Evolutionary conservation across 2,329 filamentous ascomycete species (phyloP).

Genomic region (Pyricularia sp.): DNA sequence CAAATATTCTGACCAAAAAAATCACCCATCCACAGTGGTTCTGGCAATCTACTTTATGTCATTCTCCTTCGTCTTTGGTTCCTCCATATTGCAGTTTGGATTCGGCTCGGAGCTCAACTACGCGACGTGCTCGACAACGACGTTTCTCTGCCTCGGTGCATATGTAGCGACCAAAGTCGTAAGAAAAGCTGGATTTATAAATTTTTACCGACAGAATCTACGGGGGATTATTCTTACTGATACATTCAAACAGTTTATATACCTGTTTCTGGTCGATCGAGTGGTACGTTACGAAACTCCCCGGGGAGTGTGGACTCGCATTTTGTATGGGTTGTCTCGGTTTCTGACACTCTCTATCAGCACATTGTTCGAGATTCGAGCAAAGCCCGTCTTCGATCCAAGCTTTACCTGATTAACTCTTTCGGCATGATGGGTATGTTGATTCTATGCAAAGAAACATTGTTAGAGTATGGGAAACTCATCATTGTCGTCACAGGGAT

Average conservation of each 20-base stretch:
- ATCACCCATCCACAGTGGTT: slow-evolving; percentile 23
- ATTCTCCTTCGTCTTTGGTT: slow-evolving; percentile 44
- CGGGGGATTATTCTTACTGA: background rate
- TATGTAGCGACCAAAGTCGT: slow-evolving; percentile 50
- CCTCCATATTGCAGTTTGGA: slow-evolving; percentile 42
- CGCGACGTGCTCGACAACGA: slow-evolving; percentile 41
- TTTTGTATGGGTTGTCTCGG: background rate
- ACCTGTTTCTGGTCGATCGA: slow-evolving; percentile 51
- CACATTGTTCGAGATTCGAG: background rate
- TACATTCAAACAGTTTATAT: slow-evolving; percentile 32
- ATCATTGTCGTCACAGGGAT: slow-evolving; percentile 17
- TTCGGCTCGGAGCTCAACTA: slow-evolving; percentile 40
- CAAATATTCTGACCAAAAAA: background rate
- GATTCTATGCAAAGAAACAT: background rate
- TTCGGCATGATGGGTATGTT: slow-evolving; percentile 37
- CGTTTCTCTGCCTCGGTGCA: slow-evolving; percentile 46
- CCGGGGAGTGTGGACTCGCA: slow-evolving; percentile 8
- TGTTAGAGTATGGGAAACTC: slow-evolving; percentile 14
- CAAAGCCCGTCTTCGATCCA: slow-evolving; percentile 38
- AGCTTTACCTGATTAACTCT: slow-evolving; percentile 47
- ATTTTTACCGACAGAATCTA: background rate
- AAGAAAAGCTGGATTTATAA: background rate
- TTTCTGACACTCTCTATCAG: background rate
- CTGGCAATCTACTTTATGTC: slow-evolving; percentile 48
- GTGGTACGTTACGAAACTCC: slow-evolving; percentile 39